phyloP scores from a whole-genome alignment of 2,329 filamentous ascomycete genomes.

The Bipolaris zeicola region DNA sequence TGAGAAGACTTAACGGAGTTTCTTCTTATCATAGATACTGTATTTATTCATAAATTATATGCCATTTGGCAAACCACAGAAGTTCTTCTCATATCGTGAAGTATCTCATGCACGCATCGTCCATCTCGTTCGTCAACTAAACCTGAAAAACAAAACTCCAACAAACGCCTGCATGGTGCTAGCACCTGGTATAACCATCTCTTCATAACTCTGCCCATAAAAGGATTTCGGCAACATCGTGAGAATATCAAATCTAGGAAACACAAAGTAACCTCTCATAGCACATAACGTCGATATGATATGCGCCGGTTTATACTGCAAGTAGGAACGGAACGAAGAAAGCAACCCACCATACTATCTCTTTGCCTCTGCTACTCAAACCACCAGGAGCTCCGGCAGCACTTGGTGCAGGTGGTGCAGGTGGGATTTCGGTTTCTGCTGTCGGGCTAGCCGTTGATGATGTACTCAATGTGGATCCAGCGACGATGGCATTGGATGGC shows the following conservation, averaged over 20 bases:
- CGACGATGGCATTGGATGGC: slow-evolving; percentile 9
- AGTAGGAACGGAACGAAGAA: slow-evolving; percentile 30
- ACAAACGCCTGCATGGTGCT: background rate
- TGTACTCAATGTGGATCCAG: slow-evolving; percentile 21
- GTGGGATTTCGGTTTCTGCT: slow-evolving; percentile 27
- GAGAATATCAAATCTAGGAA: slow-evolving; percentile 13
- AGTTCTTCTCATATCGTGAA: background rate
- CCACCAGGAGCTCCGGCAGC: slow-evolving; percentile 20
- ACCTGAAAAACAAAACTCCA: background rate
- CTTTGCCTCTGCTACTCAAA: slow-evolving; percentile 18
- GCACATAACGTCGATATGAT: background rate
- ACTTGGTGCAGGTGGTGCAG: slow-evolving; percentile 41
- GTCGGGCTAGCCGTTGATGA: slow-evolving; percentile 19
- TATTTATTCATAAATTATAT: background rate
- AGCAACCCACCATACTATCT: slow-evolving; percentile 41
- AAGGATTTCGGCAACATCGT: slow-evolving; percentile 2
- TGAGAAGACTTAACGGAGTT: no score
- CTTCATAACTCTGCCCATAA: background rate
- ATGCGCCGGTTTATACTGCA: background rate
- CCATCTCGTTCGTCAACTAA: background rate
- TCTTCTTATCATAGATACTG: background rate
- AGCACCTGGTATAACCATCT: slow-evolving; percentile 13
- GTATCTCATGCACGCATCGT: background rate
- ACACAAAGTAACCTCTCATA: slow-evolving; percentile 2
- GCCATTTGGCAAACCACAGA: background rate